A percentile compares a stretch with the other conserved stretches of the same genome.
Conservation (phyloP, 2,329 filamentous ascomycete species). For the Aspergillus cejpii region DNA sequence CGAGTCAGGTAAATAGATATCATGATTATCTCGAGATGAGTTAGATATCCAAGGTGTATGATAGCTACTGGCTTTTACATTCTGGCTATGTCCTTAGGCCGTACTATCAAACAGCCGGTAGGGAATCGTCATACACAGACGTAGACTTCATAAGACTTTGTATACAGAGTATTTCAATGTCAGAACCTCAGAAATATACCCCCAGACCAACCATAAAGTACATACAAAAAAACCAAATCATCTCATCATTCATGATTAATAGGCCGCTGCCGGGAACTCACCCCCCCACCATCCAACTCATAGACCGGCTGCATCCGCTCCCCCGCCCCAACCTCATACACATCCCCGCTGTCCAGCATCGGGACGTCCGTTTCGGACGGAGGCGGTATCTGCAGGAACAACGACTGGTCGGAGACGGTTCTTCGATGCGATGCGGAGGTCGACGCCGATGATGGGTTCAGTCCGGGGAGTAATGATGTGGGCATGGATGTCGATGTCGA, state of each 20-base stretch:
- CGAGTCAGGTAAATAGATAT: too few species aligned
- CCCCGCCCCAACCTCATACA: conserved; percentile 15
- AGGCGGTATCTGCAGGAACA: conserved; percentile 9
- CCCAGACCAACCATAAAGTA: too few species aligned
- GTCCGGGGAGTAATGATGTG: neutral
- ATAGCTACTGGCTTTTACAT: too few species aligned
- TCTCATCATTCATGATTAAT: conserved; percentile 12
- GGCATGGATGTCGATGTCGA: neutral
- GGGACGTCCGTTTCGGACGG: conserved; percentile 17
- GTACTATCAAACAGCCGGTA: too few species aligned
- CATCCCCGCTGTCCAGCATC: conserved; percentile 20
- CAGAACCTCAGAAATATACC: too few species aligned
- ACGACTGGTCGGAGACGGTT: neutral
- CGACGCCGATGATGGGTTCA: neutral
- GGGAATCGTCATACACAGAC: too few species aligned
- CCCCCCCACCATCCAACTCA: conserved; percentile 20
- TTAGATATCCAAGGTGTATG: too few species aligned
- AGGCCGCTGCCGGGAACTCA: conserved; percentile 14
- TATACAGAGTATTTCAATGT: too few species aligned
- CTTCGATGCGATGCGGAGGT: neutral
- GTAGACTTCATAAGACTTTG: too few species aligned
- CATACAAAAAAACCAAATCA: too few species aligned
- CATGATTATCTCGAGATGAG: too few species aligned
- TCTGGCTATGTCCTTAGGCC: too few species aligned
- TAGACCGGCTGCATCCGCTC: conserved; percentile 5